Evolutionary conservation across 257 asterid genomes (phyloP).

Genomic region (Anisodus tanguticus): DNA sequence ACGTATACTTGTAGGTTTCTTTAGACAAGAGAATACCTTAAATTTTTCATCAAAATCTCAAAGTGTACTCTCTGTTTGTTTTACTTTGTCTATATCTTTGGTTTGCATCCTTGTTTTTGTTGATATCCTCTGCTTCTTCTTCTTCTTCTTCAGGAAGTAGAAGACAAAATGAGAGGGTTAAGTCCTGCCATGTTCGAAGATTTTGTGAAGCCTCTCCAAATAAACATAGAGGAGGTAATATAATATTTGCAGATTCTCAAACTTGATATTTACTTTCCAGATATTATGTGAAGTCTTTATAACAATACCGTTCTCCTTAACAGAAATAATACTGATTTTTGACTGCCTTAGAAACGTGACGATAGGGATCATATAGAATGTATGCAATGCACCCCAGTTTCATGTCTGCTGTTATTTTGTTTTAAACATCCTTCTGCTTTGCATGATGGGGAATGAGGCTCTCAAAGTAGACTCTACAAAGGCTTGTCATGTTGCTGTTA

Average conservation of each 20-base stretch:
- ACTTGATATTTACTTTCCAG: conserved; percentile 10
- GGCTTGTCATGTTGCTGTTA: background rate
- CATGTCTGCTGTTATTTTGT: conserved; percentile 8
- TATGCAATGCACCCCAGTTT: background rate
- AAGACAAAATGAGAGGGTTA: conserved; percentile 67
- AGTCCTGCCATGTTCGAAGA: conserved; percentile 89
- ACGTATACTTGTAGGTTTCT: background rate
- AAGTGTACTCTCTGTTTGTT: background rate
- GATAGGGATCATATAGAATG: background rate
- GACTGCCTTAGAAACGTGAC: conserved; percentile 8
- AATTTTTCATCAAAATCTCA: background rate
- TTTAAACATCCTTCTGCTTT: background rate
- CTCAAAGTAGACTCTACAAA: background rate
- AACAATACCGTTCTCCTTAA: background rate
- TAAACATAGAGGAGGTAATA: conserved; percentile 73
- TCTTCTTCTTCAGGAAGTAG: conserved; percentile 79
- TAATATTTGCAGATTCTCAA: background rate
- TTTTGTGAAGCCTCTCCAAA: conserved; percentile 82
- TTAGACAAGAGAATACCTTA: background rate
- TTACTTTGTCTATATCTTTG: background rate
- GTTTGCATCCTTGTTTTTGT: conserved; percentile 24
- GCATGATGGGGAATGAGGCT: background rate
- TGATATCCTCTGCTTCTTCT: conserved; percentile 28
- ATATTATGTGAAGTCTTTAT: background rate
- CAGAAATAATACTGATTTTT: background rate